phyloP scores from a whole-genome alignment of 2,329 filamentous ascomycete genomes.

The Fusarium tjaetaba region DNA sequence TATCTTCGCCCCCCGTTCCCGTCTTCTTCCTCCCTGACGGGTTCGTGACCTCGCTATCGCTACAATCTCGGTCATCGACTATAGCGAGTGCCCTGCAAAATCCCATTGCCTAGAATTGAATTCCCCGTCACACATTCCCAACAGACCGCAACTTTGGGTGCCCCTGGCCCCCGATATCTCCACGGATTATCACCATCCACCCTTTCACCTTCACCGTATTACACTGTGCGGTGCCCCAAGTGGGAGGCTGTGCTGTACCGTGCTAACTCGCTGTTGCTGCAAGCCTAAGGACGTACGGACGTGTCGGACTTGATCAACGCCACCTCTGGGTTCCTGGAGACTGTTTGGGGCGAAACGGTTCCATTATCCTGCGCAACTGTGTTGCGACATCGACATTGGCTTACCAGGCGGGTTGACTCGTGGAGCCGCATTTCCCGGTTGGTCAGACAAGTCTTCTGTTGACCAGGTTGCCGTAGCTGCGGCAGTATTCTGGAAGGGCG shows the following conservation, averaged over 20 bases:
- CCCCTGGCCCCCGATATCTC: background rate
- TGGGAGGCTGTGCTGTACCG: constrained; percentile 14
- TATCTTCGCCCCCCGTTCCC: constrained; percentile 2
- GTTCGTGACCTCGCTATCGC: constrained; percentile 3
- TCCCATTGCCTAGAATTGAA: background rate
- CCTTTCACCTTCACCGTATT: background rate
- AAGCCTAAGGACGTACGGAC: constrained; percentile 26
- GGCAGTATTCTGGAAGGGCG: constrained; percentile 17
- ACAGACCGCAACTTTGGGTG: constrained; percentile 6
- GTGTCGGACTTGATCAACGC: constrained; percentile 28
- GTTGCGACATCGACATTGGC: constrained; percentile 5
- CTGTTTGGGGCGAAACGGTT: constrained; percentile 19
- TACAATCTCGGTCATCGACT: background rate
- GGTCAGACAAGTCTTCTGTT: constrained; percentile 16
- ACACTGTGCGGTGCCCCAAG: constrained; percentile 3
- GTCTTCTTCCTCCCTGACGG: background rate
- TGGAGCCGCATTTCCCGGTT: constrained; percentile 26
- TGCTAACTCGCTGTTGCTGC: constrained; percentile 4
- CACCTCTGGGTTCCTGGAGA: constrained; percentile 17
- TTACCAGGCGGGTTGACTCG: constrained; percentile 6
- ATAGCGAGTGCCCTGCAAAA: background rate
- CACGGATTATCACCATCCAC: background rate
- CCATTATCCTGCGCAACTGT: background rate
- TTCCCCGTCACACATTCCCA: background rate
- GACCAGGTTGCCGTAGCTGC: constrained; percentile 15